phyloP scores from a whole-genome alignment of 306 rosid species.

The Quercus aquifolioides region DNA sequence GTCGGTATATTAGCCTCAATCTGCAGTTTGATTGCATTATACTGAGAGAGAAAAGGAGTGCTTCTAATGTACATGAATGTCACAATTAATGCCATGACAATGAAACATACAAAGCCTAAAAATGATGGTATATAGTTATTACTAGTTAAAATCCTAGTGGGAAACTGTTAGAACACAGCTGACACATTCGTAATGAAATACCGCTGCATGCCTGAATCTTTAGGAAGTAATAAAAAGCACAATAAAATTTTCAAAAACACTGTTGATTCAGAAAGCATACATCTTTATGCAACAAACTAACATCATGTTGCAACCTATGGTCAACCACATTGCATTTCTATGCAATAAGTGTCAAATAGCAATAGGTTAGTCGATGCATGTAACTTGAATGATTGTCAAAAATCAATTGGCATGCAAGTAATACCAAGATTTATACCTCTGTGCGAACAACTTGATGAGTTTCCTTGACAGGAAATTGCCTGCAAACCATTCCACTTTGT shows the following conservation, averaged over 20 bases:
- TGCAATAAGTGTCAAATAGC: background rate
- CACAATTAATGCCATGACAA: background rate
- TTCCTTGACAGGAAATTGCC: conserved; percentile 90
- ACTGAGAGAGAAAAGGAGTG: background rate
- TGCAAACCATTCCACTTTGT: conserved; percentile 73
- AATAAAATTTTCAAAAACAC: background rate
- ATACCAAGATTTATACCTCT: conserved; percentile 52
- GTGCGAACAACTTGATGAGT: conserved; percentile 62
- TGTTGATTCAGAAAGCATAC: background rate
- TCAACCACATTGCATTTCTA: background rate
- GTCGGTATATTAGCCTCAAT: background rate
- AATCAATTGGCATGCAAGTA: background rate
- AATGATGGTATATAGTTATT: background rate
- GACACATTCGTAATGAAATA: background rate
- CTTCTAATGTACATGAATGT: background rate
- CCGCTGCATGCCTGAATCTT: background rate
- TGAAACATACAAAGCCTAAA: background rate
- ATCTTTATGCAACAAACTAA: background rate
- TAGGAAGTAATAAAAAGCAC: background rate
- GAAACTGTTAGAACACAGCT: background rate
- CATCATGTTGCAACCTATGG: background rate
- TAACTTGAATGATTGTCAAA: background rate
- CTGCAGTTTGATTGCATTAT: background rate
- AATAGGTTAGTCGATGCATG: background rate
- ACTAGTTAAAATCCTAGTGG: background rate